A percentile compares a stretch with the other conserved stretches of the same genome.
Evolutionary conservation across 768 basidiomycete genomes (phyloP).

Genomic region (Pisolithus sp.): DNA sequence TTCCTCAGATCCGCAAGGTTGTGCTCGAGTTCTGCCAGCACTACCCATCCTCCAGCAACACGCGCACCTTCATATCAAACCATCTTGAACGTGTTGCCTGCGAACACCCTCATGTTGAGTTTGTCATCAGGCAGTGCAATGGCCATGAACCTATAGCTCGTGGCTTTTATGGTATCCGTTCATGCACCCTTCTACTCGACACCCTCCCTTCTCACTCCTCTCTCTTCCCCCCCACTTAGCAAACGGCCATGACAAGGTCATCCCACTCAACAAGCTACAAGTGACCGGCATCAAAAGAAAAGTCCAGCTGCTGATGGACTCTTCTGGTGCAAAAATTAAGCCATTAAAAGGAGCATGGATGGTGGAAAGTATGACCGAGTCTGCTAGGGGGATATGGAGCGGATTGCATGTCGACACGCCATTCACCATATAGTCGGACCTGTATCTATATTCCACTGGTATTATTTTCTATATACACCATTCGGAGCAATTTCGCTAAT

Average conservation of each 20-base stretch:
- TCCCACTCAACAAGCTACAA: slow-evolving; percentile 71
- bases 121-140: slow-evolving; percentile 73
- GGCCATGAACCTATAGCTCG: slow-evolving; percentile 74
- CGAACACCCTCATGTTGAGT: slow-evolving; percentile 75
- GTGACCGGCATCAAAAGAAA: slow-evolving; percentile 71
- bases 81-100: slow-evolving; percentile 60
- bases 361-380: slow-evolving; percentile 74
- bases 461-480: background rate
- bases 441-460: slow-evolving; percentile 3
- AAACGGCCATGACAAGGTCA: slow-evolving; percentile 84
- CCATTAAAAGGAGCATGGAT: slow-evolving; percentile 58
- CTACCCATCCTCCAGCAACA: slow-evolving; percentile 68
- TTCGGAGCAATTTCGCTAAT: background rate
- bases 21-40: slow-evolving; percentile 87
- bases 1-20: slow-evolving; percentile 77
- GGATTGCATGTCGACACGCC: slow-evolving; percentile 77
- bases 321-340: slow-evolving; percentile 82
- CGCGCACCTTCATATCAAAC: slow-evolving; percentile 62
- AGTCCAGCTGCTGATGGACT: slow-evolving; percentile 76
- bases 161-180: slow-evolving; percentile 66
- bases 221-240: slow-evolving; percentile 36
- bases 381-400: slow-evolving; percentile 85
- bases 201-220: slow-evolving; percentile 8
- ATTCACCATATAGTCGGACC: slow-evolving; percentile 37
- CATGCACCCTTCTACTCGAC: background rate